phyloP scores from a whole-genome alignment of 345 rosid genomes.

The Stellera chamaejasme region DNA sequence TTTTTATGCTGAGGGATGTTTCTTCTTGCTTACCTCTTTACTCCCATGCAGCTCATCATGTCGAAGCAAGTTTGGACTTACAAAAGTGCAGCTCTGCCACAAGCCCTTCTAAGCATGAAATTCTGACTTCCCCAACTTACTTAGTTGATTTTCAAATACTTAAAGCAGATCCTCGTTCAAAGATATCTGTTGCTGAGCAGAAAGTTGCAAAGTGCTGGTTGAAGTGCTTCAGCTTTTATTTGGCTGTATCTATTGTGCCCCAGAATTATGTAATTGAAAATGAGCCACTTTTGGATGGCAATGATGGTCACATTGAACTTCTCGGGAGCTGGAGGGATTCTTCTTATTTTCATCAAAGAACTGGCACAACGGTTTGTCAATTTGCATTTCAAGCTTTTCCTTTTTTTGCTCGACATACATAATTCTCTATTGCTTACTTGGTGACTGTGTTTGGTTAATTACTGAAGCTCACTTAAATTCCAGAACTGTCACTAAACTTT shows the following conservation, averaged over 20 bases:
- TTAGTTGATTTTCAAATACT: constrained; percentile 63
- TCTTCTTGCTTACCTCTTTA: constrained; percentile 9
- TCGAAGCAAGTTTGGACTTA: constrained; percentile 22
- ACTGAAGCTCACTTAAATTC: too few species aligned
- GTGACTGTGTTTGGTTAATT: too few species aligned
- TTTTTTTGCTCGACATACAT: background rate
- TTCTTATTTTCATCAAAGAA: constrained; percentile 61
- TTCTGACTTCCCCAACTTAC: constrained; percentile 55
- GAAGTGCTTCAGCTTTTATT: constrained; percentile 61
- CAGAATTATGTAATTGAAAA: constrained; percentile 37
- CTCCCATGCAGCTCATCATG: constrained; percentile 43
- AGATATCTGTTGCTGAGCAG: constrained; percentile 39
- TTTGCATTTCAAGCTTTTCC: constrained; percentile 9
- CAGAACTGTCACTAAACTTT: too few species aligned
- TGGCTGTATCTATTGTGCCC: constrained; percentile 49
- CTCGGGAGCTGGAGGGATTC: constrained; percentile 44
- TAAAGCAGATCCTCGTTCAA: constrained; percentile 44
- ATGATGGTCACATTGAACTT: constrained; percentile 70
- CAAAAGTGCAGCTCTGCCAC: constrained; percentile 19
- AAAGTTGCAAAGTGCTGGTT: constrained; percentile 53
- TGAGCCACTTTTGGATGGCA: constrained; percentile 30
- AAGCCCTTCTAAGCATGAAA: constrained; percentile 23
- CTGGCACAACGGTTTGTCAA: constrained; percentile 60
- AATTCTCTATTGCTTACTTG: too few species aligned
- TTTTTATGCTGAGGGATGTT: constrained; percentile 7